Conservation (phyloP, 2,329 filamentous ascomycete species). For the Ceratocystis variospora region DNA sequence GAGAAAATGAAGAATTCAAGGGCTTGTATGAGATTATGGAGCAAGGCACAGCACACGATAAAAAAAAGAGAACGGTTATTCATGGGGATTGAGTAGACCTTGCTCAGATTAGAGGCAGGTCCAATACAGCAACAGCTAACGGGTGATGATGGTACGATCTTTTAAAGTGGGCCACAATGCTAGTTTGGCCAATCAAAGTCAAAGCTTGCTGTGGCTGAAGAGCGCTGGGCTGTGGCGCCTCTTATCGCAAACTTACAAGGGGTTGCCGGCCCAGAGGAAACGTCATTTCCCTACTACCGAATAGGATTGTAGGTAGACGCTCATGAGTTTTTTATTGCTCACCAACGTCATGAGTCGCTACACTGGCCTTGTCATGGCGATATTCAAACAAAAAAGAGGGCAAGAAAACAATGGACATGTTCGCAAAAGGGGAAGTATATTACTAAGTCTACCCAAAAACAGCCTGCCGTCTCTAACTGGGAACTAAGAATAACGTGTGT, state of each 20-base stretch:
- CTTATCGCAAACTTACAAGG: not conserved
- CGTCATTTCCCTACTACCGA: not conserved
- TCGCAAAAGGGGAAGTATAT: too few species aligned
- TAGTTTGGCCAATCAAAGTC: not conserved
- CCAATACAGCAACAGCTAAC: slow-evolving; percentile 1
- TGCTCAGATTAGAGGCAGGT: not conserved
- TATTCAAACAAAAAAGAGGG: too few species aligned
- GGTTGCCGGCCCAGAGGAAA: slow-evolving; percentile 1
- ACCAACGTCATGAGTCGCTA: too few species aligned
- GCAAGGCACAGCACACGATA: slow-evolving; percentile 1
- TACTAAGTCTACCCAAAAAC: too few species aligned
- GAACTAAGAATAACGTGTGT: too few species aligned
- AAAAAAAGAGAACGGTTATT: not conserved
- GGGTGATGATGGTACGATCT: slow-evolving; percentile 8
- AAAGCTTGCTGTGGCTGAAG: not conserved
- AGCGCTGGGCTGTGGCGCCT: not conserved
- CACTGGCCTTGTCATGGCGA: not conserved
- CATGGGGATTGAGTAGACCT: not conserved
- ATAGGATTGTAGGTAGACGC: not conserved
- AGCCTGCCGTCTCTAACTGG: too few species aligned
- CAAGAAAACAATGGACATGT: too few species aligned
- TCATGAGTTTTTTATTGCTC: too few species aligned
- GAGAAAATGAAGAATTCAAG: not conserved
- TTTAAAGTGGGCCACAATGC: not conserved
- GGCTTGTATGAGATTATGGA: not conserved